Percentiles rank a stretch among this genome's conserved stretches.
phyloP scores from a whole-genome alignment of 75 land plant species.

The Pseudotsuga menziesii region DNA sequence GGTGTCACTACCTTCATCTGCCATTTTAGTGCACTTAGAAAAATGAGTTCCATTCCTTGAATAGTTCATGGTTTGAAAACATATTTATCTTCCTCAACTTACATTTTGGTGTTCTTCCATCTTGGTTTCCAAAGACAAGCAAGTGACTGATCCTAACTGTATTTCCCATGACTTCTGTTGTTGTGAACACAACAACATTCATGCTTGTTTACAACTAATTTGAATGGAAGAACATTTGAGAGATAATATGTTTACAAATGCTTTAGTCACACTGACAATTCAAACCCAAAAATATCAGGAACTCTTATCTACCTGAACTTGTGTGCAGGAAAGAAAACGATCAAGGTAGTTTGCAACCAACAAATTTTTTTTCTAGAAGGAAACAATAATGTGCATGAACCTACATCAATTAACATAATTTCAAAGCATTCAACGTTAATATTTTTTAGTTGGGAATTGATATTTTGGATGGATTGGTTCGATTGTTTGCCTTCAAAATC shows the following conservation, averaged over 20 bases:
- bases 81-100: constrained; percentile 21
- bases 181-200: no score
- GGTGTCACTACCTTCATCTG: constrained; percentile 54
- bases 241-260: no score
- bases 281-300: no score
- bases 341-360: not conserved
- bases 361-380: no score
- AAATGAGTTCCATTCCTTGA: constrained; percentile 65
- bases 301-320: not conserved
- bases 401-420: no score
- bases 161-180: constrained; percentile 30
- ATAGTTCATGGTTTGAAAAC: constrained; percentile 51
- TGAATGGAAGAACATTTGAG: no score
- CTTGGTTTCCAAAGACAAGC: constrained; percentile 55
- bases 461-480: no score
- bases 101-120: constrained; percentile 43
- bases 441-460: no score
- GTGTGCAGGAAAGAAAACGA: not conserved
- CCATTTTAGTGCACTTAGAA: constrained; percentile 56
- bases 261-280: no score
- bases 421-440: no score
- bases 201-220: no score
- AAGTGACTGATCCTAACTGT: constrained; percentile 36
- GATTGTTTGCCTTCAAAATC: not conserved
- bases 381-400: not conserved